Conservation (phyloP, 2,329 filamentous ascomycete species). For the Diaporthe batatas region DNA sequence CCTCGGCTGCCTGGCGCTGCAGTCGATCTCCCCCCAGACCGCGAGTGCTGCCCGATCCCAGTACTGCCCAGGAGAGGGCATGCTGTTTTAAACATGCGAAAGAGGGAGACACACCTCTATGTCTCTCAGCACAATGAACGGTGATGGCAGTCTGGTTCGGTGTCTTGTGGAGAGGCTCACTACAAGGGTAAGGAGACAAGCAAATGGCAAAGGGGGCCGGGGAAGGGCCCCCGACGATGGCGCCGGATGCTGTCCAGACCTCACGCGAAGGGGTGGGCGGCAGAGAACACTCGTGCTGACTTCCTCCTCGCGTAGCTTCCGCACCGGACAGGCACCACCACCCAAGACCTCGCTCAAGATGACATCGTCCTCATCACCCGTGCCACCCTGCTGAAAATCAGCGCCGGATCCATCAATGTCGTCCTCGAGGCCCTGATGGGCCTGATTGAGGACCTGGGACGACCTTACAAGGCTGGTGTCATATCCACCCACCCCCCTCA, state of each 20-base stretch:
- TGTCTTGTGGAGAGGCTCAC: slow-evolving; percentile 74
- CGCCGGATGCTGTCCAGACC: background rate
- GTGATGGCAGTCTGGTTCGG: slow-evolving; percentile 70
- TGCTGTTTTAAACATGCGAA: slow-evolving; percentile 48
- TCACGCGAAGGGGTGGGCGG: slow-evolving; percentile 8
- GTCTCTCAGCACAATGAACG: slow-evolving; percentile 63
- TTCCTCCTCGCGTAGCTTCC: slow-evolving; percentile 63
- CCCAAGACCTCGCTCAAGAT: slow-evolving; percentile 70
- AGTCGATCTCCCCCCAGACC: slow-evolving; percentile 13
- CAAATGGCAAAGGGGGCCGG: slow-evolving; percentile 18
- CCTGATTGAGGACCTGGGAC: slow-evolving; percentile 70
- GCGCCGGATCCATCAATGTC: slow-evolving; percentile 63
- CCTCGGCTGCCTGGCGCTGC: slow-evolving; percentile 23
- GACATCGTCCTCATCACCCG: slow-evolving; percentile 72
- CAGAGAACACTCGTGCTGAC: slow-evolving; percentile 35
- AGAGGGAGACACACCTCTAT: slow-evolving; percentile 45
- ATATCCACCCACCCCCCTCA: slow-evolving; percentile 68
- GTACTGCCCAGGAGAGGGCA: slow-evolving; percentile 42
- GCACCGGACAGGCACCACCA: slow-evolving; percentile 71
- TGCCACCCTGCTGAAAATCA: slow-evolving; percentile 72
- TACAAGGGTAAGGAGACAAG: slow-evolving; percentile 64
- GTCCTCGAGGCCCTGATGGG: slow-evolving; percentile 70
- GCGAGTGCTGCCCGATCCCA: slow-evolving; percentile 31
- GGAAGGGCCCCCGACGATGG: no score
- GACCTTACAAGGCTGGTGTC: slow-evolving; percentile 61